Conservation (phyloP, 352 stramenopile species). For the Phytopythium mirpurense region DNA sequence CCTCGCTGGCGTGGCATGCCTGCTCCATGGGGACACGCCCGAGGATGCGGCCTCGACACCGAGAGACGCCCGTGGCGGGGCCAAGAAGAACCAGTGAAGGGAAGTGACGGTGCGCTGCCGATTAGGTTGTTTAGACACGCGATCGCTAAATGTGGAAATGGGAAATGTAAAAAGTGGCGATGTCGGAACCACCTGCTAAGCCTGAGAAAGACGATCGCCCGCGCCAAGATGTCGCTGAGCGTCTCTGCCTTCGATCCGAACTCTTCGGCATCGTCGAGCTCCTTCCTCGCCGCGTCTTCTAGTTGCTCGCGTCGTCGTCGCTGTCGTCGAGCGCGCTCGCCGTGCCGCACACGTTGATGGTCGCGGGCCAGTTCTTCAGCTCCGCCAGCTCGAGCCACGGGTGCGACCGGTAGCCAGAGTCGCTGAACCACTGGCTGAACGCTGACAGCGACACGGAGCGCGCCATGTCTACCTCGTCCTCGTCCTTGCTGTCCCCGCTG, state of each 20-base stretch:
- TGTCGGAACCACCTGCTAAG: not conserved
- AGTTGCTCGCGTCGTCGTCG: slow-evolving; percentile 9
- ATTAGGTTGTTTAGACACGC: not conserved
- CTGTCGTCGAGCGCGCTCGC: slow-evolving; percentile 29
- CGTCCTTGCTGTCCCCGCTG: slow-evolving; percentile 10
- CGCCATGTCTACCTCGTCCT: slow-evolving; percentile 29
- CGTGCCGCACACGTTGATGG: slow-evolving; percentile 60
- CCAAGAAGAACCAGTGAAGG: slow-evolving; percentile 20
- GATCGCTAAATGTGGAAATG: not conserved
- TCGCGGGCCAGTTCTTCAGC: slow-evolving; percentile 71
- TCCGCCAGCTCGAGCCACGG: slow-evolving; percentile 79
- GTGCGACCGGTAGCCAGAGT: slow-evolving; percentile 52
- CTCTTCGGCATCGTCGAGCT: not conserved
- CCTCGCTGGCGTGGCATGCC: slow-evolving; percentile 53
- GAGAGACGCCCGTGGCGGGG: not conserved
- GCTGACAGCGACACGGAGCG: slow-evolving; percentile 46
- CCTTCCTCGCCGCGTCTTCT: not conserved
- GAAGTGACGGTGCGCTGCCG: not conserved
- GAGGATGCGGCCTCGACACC: not conserved
- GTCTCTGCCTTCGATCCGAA: not conserved
- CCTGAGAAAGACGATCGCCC: too few relatives aligned
- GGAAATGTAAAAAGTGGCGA: not conserved
- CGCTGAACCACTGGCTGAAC: slow-evolving; percentile 78
- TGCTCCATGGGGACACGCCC: slow-evolving; percentile 56
- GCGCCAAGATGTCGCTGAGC: too few relatives aligned